phyloP scores from a whole-genome alignment of 23 red algal species.

The Cyanidium caldarium region DNA sequence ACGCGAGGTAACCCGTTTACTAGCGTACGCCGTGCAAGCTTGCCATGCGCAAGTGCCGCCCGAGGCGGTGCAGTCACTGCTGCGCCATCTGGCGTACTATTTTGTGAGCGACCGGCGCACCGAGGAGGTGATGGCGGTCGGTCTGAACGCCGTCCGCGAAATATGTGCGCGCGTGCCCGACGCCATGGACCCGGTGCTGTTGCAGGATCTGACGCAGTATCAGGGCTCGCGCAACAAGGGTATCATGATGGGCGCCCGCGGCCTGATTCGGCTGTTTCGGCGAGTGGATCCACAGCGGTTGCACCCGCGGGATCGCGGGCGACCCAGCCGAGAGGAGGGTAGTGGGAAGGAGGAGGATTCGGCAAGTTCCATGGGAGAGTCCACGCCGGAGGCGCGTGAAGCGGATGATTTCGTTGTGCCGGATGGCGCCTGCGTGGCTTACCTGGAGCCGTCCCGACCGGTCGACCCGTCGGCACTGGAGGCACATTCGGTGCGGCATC shows the following conservation, averaged over 20 bases:
- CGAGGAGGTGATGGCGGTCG: constrained; percentile 47
- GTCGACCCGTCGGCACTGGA: not conserved
- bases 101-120: constrained; percentile 75
- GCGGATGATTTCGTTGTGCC: not conserved
- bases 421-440: not conserved
- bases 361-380: not conserved
- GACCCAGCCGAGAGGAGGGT: not conserved
- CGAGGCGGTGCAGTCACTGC: constrained; percentile 54
- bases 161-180: constrained; percentile 67
- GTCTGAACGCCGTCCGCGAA: constrained; percentile 71
- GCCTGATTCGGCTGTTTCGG: constrained; percentile 61
- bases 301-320: constrained; percentile 54
- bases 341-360: not conserved
- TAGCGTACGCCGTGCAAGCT: constrained; percentile 53
- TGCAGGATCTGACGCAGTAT: constrained; percentile 65
- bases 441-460: not conserved
- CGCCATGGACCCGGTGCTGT: constrained; percentile 47
- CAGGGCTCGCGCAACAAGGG: constrained; percentile 54
- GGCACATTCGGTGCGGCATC: not conserved
- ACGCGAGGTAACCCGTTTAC: constrained; percentile 41
- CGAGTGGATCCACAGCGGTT: constrained; percentile 49
- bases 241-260: constrained; percentile 84
- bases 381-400: not conserved
- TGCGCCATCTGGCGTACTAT: constrained; percentile 65
- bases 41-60: constrained; percentile 62